Percentiles rank a stretch among this genome's conserved stretches.
Conservation (phyloP, 2,329 filamentous ascomycete species). For the Alternaria metachromatica region DNA sequence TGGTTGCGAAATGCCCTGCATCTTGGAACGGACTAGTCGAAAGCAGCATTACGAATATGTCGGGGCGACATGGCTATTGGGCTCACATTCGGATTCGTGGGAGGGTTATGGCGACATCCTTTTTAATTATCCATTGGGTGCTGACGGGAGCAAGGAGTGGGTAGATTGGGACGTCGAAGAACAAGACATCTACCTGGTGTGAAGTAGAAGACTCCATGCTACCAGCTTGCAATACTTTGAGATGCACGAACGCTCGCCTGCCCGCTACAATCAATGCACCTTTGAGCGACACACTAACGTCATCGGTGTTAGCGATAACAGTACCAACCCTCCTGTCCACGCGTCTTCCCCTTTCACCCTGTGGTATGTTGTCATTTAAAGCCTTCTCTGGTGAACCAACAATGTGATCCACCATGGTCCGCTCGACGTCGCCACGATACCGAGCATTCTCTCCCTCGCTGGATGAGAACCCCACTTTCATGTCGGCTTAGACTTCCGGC, state of each 20-base stretch:
- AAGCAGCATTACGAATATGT: not conserved
- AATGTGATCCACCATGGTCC: not conserved
- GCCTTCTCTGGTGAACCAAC: not conserved
- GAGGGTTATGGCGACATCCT: too few relatives aligned
- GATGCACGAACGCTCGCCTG: not conserved
- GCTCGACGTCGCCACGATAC: not conserved
- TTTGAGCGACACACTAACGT: not conserved
- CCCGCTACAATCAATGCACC: not conserved
- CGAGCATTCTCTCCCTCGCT: not conserved
- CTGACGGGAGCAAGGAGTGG: slow-evolving; percentile 17
- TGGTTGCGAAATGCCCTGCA: not conserved
- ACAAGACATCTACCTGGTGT: slow-evolving; percentile 3
- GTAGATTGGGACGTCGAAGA: slow-evolving; percentile 10
- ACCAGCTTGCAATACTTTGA: not conserved
- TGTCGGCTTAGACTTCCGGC: not conserved
- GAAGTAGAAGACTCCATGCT: not conserved
- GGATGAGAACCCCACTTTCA: not conserved
- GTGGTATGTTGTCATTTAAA: not conserved
- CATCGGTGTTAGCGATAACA: not conserved
- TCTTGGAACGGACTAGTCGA: not conserved
- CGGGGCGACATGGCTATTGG: not conserved
- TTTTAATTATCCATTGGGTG: too few relatives aligned
- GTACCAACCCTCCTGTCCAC: not conserved
- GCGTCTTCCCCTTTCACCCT: not conserved
- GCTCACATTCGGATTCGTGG: not conserved